Conservation (phyloP, 805 yeast species). For the Cyberlindnera maritima region DNA sequence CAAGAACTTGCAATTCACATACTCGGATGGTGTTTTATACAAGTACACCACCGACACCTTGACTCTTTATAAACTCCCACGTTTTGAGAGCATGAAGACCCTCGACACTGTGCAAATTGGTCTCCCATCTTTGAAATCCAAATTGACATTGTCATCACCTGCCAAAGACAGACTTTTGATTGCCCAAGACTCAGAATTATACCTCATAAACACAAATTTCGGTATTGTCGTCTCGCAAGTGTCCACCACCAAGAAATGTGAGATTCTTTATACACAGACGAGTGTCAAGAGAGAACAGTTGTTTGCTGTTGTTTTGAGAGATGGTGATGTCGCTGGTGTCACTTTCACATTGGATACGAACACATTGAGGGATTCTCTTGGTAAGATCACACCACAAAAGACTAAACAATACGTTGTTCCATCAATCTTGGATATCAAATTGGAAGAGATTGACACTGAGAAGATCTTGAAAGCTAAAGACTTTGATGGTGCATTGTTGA, state of each 20-base stretch:
- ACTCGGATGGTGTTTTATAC: constrained; percentile 21
- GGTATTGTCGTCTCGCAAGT: constrained; percentile 24
- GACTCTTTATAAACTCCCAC: constrained; percentile 23
- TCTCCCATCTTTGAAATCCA: constrained; percentile 1
- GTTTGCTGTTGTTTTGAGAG: constrained; percentile 21
- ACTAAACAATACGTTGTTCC: constrained; percentile 22
- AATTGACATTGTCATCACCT: constrained; percentile 24
- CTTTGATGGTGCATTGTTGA: constrained; percentile 33
- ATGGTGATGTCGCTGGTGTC: constrained; percentile 27
- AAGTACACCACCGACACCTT: constrained; percentile 19
- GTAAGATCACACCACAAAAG: constrained; percentile 38
- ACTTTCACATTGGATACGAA: constrained; percentile 63
- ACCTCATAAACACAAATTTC: constrained; percentile 36
- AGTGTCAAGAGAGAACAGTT: constrained; percentile 14
- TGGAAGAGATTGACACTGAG: constrained; percentile 14
- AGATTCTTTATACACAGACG: constrained; percentile 15
- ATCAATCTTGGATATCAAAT: constrained; percentile 27
- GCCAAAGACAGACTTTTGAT: constrained; percentile 27
- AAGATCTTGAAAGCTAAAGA: constrained; percentile 26
- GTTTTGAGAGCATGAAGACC: constrained; percentile 20
- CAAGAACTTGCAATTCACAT: constrained; percentile 14
- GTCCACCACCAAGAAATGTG: constrained; percentile 17
- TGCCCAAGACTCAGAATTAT: constrained; percentile 27
- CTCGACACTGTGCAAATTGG: constrained; percentile 5
- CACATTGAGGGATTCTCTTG: constrained; percentile 64